These are phyloP conservation scores for Magnusiomyces tetraspermus DNA, from an alignment of 1,139 yeast species.

Conservation along the genomic window DNA sequence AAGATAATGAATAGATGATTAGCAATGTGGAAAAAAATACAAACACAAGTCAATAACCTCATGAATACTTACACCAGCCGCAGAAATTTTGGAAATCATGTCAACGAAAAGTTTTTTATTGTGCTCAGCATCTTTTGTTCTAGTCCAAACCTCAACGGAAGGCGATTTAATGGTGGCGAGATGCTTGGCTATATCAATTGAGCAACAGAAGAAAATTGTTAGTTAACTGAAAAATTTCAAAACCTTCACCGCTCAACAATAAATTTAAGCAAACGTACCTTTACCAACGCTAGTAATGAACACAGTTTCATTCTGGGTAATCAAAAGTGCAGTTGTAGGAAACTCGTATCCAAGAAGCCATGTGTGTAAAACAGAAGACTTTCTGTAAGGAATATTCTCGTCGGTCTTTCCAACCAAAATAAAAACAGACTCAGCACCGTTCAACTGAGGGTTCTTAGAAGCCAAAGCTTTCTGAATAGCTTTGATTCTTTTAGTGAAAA, in stretches of 20 bases:
- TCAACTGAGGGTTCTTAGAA: constrained; percentile 36
- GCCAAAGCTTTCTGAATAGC: constrained; percentile 35
- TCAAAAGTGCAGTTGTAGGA: constrained; percentile 72
- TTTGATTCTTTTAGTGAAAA: constrained; percentile 39
- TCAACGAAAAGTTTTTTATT: constrained; percentile 58
- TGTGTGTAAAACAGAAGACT: constrained; percentile 77
- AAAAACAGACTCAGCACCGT: constrained; percentile 46
- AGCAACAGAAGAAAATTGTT: background rate
- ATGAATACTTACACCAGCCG: constrained; percentile 27
- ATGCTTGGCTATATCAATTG: constrained; percentile 48
- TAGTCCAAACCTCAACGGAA: constrained; percentile 58
- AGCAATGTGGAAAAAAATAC: too few relatives aligned
- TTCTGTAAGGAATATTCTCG: constrained; percentile 83
- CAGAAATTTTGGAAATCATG: constrained; percentile 43
- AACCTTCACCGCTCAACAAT: background rate
- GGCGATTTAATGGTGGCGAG: constrained; percentile 44
- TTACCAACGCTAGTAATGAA: constrained; percentile 81
- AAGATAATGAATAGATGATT: too few relatives aligned
- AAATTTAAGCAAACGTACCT: constrained; percentile 10
- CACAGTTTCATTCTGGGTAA: constrained; percentile 51
- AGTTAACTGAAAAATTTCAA: too few relatives aligned
- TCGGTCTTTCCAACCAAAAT: constrained; percentile 75
- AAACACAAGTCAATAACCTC: background rate
- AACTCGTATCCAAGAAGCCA: constrained; percentile 95
- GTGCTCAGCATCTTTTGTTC: constrained; percentile 75